Conservation (phyloP, 495 filamentous ascomycete species). For the Neurospora pannonica region DNA sequence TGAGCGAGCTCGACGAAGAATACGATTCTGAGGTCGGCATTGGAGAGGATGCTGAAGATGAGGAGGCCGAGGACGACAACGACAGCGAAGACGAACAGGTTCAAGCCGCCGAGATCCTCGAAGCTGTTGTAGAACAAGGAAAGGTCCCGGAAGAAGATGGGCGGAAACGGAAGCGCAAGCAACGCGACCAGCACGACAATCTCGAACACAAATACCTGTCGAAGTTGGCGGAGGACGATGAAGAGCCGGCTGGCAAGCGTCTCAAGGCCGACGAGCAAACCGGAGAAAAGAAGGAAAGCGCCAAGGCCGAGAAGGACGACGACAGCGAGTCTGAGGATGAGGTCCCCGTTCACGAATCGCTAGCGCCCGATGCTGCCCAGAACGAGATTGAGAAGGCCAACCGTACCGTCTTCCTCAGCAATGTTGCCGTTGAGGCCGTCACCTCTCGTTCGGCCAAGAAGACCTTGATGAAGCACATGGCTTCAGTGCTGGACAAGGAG, state of each 20-base stretch:
- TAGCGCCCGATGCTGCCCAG: constrained; percentile 30
- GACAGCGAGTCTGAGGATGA: constrained; percentile 21
- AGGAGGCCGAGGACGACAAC: constrained; percentile 24
- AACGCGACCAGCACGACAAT: constrained; percentile 58
- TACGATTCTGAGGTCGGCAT: constrained; percentile 29
- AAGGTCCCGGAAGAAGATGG: constrained; percentile 19
- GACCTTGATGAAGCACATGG: constrained; percentile 57
- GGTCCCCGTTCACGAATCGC: constrained; percentile 40
- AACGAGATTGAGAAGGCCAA: constrained; percentile 73
- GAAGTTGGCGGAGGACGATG: constrained; percentile 48
- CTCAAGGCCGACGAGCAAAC: constrained; percentile 31
- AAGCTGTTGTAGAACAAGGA: constrained; percentile 19
- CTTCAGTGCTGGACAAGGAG: constrained; percentile 38
- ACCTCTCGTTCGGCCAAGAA: constrained; percentile 73
- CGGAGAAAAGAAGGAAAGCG: constrained; percentile 21
- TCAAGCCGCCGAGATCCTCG: constrained; percentile 15
- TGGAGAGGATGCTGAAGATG: constrained; percentile 36
- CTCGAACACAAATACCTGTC: constrained; percentile 76
- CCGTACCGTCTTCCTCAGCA: constrained; percentile 88
- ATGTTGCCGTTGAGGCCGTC: constrained; percentile 74
- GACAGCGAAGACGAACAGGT: constrained; percentile 27
- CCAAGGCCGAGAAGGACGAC: constrained; percentile 9
- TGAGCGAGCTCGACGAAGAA: constrained; percentile 26
- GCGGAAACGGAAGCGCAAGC: constrained; percentile 67
- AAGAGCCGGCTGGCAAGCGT: constrained; percentile 35